Conservation (phyloP, 2,329 filamentous ascomycete genomes). For the Lomentospora prolificans region DNA sequence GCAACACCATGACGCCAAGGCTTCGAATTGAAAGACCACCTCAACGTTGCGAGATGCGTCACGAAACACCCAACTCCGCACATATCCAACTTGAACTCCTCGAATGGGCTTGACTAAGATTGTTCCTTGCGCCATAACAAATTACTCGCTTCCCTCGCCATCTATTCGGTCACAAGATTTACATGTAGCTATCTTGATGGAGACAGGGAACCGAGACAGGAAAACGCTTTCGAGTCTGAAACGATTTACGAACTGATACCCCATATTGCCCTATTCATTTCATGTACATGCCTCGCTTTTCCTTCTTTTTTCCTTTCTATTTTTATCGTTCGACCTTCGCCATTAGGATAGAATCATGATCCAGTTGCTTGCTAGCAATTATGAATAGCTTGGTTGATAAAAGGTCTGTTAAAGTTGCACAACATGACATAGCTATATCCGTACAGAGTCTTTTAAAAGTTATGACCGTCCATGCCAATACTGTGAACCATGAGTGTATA, state of each 20-base stretch:
- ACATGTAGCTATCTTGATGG: too few species aligned
- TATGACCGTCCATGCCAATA: too few species aligned
- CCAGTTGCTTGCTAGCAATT: too few species aligned
- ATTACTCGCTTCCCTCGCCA: background rate
- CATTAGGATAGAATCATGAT: too few species aligned
- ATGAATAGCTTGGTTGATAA: too few species aligned
- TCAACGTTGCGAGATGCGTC: background rate
- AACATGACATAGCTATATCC: too few species aligned
- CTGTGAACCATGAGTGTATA: too few species aligned
- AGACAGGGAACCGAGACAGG: background rate
- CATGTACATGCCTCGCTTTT: background rate
- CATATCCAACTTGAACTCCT: background rate
- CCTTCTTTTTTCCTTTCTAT: too few species aligned
- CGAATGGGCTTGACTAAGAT: background rate
- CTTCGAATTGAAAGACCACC: background rate
- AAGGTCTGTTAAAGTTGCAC: too few species aligned
- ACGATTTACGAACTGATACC: slow-evolving; percentile 1
- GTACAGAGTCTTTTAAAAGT: too few species aligned
- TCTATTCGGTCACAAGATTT: too few species aligned
- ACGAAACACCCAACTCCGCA: background rate
- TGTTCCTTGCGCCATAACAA: background rate
- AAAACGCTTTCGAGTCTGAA: background rate
- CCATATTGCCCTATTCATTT: background rate
- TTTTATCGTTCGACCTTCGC: too few species aligned
- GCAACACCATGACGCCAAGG: background rate